Conservation (phyloP, 2,329 filamentous ascomycete species). For the Aureobasidium vineae region DNA sequence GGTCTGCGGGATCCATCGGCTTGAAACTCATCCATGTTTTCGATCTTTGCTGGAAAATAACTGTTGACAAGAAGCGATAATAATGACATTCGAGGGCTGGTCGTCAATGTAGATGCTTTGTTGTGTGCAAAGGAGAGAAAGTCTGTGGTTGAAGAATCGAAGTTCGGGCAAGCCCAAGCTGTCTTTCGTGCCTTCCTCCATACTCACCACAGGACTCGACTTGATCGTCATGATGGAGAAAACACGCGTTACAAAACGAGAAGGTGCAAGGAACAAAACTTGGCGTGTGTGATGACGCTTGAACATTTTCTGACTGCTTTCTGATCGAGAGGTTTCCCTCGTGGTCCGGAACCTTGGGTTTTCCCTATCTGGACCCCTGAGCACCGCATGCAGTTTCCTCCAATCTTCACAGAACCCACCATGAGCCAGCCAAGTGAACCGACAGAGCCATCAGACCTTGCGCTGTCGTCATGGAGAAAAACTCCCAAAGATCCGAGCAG, state of each 20-base stretch:
- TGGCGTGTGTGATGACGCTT: no score
- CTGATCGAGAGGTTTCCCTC: background rate
- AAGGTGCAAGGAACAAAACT: background rate
- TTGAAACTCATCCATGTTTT: background rate
- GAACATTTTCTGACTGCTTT: background rate
- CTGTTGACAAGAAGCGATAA: background rate
- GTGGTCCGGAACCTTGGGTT: background rate
- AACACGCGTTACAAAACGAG: background rate
- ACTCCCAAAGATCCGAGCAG: background rate
- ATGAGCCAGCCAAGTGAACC: no score
- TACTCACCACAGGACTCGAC: background rate
- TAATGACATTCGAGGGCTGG: background rate
- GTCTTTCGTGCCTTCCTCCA: background rate
- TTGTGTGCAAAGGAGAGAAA: background rate
- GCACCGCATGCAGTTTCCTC: background rate
- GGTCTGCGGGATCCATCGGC: no score
- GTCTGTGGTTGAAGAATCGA: background rate
- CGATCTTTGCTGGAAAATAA: no score
- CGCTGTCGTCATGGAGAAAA: background rate
- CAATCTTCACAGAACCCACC: background rate
- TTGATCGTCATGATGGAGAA: background rate
- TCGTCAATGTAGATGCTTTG: background rate
- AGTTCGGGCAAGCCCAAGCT: background rate
- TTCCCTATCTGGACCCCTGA: background rate
- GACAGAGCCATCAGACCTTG: no score